Base-by-base conservation (phyloP, 352 stramenopile species). In the Globisporangium emineosum region DNA sequence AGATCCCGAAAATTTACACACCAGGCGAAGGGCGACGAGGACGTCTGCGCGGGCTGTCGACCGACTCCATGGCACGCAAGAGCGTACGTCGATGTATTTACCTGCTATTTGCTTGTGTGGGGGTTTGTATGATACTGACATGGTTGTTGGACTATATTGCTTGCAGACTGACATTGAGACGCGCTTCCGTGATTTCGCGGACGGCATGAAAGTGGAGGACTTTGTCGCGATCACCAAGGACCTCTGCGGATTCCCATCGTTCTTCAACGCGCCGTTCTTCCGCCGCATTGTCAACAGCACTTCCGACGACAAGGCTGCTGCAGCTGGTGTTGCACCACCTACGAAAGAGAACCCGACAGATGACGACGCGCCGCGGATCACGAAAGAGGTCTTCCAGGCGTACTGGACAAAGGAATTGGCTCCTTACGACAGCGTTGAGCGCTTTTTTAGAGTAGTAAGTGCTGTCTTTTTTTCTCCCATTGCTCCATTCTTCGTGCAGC, bases 191-290 rank as follows among this genome's bases (percentile, higher is more conserved):
- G 82, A 93, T 23, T 92, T 90, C 53, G 70, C 83, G 1, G 84
- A 95, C 15, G 86, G 86, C 40, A 92, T 95, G 81, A 91, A 89
- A 52, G 80, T 93, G 12, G 83, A 93, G 58, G 82, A 91, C 54
- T 95, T 95, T 67, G 96, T 98, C 40, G 82, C 93, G 6, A 95
- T 99, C 29, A 98, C 96, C 3, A 99, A 99, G 73, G 97, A 98
- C 60, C 77, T 99, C 19, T 99, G 96, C 72, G 86, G 90, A 9
- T 98, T 99, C 74, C 97, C 97, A n/a, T 98, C 94, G 23, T 99
- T 99, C 77, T 99, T 99, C 72, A 99, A 99, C 70, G 89, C 90
- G 33, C 94, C 97, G 49, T 89, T 99, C 35, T 99, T 98, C 72
- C 77, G 88, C 49, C 83, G 97, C 6, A 98, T 99, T 55, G 60